Evolutionary conservation across 2,329 filamentous ascomycete genomes (phyloP).

Genomic region (Microascus cirrosus): DNA sequence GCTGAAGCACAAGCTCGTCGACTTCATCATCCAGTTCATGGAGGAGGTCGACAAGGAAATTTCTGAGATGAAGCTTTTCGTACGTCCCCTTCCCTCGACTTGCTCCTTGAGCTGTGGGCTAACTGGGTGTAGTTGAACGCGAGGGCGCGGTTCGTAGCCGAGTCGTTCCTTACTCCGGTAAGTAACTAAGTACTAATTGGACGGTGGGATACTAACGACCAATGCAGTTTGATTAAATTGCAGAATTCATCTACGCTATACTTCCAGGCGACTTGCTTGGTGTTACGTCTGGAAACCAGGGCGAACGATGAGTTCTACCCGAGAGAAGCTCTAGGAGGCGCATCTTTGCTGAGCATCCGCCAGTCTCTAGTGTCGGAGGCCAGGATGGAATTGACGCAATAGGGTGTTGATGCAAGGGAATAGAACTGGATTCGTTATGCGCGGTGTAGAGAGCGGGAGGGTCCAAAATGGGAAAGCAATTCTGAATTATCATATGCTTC

Average conservation of each 20-base stretch:
- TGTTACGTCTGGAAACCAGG: too few relatives aligned
- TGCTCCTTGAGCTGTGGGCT: background rate
- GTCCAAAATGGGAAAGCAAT: background rate
- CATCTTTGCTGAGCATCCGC: background rate
- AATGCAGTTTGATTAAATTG: background rate
- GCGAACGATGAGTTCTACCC: background rate
- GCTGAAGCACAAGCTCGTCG: conserved; percentile 97
- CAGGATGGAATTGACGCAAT: background rate
- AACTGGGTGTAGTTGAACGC: conserved; percentile 64
- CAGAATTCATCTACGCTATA: too few relatives aligned
- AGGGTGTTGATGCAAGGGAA: background rate
- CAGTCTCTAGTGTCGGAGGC: background rate
- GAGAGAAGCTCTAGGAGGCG: background rate
- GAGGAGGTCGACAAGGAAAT: conserved; percentile 99
- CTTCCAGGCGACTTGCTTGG: too few relatives aligned
- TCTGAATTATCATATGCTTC: background rate
- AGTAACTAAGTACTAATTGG: conserved; percentile 12
- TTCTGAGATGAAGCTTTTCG: conserved; percentile 99
- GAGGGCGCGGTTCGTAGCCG: conserved; percentile 90
- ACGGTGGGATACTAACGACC: background rate
- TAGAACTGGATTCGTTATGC: background rate
- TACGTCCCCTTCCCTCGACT: conserved; percentile 34
- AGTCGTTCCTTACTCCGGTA: conserved; percentile 95
- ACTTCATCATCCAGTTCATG: conserved; percentile 99
- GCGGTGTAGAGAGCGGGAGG: background rate